Conservation (phyloP, 371 early-diverging fungal genomes). For the Apophysomyces ossiformis region DNA sequence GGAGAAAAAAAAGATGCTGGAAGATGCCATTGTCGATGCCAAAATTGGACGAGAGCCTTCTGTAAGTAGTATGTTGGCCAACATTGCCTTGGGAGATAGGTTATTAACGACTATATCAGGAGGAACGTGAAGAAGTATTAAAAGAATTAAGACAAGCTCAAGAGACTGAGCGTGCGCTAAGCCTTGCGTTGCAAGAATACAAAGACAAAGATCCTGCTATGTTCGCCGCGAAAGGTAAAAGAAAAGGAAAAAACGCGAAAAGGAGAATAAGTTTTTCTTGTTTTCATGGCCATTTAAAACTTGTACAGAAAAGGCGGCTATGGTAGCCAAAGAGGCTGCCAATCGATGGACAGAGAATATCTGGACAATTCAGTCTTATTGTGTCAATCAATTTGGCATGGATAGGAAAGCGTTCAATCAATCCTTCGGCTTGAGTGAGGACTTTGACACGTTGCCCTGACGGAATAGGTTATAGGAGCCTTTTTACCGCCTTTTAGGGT, state of each 20-base stretch:
- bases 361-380: slow-evolving; percentile 85
- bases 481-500: neutral
- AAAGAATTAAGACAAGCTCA: slow-evolving; percentile 52
- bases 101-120: slow-evolving; percentile 32
- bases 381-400: slow-evolving; percentile 78
- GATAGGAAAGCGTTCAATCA: slow-evolving; percentile 71
- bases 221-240: slow-evolving; percentile 66
- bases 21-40: slow-evolving; percentile 42
- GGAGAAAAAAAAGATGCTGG: slow-evolving; percentile 42
- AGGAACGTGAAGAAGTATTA: slow-evolving; percentile 56
- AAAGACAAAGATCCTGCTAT: slow-evolving; percentile 80
- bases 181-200: slow-evolving; percentile 64
- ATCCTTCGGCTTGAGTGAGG: slow-evolving; percentile 80
- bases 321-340: slow-evolving; percentile 72
- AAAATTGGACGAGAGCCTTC: slow-evolving; percentile 56
- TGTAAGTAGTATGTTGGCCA: slow-evolving; percentile 38
- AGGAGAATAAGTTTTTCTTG: neutral
- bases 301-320: slow-evolving; percentile 60
- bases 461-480: neutral
- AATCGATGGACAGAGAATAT: slow-evolving; percentile 96
- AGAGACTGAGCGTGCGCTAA: slow-evolving; percentile 30
- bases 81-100: neutral
- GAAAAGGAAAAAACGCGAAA: neutral
- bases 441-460: slow-evolving; percentile 74
- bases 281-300: slow-evolving; percentile 2